phyloP scores from a whole-genome alignment of 2,329 filamentous ascomycete species.

The Fusarium nematophilum region DNA sequence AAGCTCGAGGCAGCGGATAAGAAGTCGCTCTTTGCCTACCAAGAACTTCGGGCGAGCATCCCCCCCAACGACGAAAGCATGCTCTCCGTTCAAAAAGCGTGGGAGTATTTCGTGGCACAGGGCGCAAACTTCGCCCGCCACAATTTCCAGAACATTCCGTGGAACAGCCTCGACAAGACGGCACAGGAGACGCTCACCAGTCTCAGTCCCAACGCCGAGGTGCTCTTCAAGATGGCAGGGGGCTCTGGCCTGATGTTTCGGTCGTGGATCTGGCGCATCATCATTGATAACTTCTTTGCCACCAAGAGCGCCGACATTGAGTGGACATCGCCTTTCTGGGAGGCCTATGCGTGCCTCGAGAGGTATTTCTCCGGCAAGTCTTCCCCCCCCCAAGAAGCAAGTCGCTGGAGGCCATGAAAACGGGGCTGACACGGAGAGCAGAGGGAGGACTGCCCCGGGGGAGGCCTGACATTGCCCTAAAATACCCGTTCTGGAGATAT shows the following conservation, averaged over 20 bases:
- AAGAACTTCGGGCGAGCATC: no score
- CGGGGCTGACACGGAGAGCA: no score
- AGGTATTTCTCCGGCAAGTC: not conserved
- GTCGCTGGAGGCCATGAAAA: no score
- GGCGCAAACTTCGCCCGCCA: not conserved
- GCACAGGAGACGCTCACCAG: not conserved
- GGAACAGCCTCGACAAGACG: not conserved
- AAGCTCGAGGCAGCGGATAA: no score
- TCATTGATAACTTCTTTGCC: not conserved
- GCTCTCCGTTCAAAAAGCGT: not conserved
- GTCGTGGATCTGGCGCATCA: conserved; percentile 1
- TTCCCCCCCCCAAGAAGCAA: no score
- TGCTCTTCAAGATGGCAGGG: not conserved
- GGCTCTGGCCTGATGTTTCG: not conserved
- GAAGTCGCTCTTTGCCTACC: no score
- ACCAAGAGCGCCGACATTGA: not conserved
- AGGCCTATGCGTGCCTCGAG: not conserved
- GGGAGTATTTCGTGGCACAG: not conserved
- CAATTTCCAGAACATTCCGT: not conserved
- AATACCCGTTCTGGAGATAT: no score
- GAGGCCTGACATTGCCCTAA: no score
- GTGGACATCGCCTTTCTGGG: conserved; percentile 1
- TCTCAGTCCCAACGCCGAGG: not conserved
- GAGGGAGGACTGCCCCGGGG: no score
- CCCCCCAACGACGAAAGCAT: not conserved